phyloP scores from a whole-genome alignment of 495 filamentous ascomycete genomes.

The Lentithecium fluviatile region DNA sequence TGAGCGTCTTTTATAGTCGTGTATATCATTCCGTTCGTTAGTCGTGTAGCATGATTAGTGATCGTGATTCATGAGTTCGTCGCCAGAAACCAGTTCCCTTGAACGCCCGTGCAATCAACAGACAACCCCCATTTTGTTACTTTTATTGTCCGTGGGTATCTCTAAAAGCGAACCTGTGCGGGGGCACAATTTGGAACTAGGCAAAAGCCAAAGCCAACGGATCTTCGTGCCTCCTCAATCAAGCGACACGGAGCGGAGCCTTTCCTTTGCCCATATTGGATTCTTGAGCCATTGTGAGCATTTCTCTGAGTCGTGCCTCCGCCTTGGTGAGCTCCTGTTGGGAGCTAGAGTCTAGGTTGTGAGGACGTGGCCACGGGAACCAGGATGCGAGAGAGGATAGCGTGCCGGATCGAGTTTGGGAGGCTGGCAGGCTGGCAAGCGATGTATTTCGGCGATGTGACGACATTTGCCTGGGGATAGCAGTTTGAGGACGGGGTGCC shows the following conservation, averaged over 20 bases:
- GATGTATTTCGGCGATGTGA: constrained; percentile 15
- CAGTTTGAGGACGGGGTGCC: background rate
- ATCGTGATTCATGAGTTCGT: too few species aligned
- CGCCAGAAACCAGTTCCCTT: too few species aligned
- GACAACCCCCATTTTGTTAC: too few species aligned
- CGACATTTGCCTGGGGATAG: background rate
- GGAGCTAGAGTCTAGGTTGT: constrained; percentile 1
- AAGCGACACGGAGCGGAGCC: constrained; percentile 4
- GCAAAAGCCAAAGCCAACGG: too few species aligned
- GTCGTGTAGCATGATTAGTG: too few species aligned
- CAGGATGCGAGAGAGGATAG: constrained; percentile 32
- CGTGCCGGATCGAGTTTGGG: constrained; percentile 19
- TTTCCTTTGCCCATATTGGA: constrained; percentile 10
- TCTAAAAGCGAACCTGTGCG: too few species aligned
- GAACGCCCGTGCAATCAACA: too few species aligned
- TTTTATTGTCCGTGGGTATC: too few species aligned
- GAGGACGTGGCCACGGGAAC: constrained; percentile 28
- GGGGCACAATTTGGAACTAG: too few species aligned
- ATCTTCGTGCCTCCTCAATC: too few species aligned
- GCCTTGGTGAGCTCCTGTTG: constrained; percentile 21
- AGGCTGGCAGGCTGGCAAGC: constrained; percentile 9
- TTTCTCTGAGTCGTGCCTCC: constrained; percentile 27
- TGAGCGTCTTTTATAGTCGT: too few species aligned
- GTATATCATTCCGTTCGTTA: too few species aligned
- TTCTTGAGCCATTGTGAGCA: constrained; percentile 19